Evolutionary conservation across 768 basidiomycete species (phyloP).

Genomic region (Boletus speciosus): DNA sequence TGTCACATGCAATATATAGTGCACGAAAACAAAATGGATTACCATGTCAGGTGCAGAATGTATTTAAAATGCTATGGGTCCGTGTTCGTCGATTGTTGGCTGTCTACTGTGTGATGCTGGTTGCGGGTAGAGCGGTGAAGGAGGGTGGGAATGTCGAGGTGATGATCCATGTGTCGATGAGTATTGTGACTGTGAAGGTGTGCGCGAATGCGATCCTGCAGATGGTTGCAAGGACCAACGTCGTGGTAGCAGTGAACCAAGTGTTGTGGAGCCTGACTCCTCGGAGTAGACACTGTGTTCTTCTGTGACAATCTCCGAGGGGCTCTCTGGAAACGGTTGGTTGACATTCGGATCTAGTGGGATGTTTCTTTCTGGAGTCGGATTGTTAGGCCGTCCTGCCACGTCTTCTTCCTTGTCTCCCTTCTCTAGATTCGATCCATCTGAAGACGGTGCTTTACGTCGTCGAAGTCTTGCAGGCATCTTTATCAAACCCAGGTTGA

Average conservation of each 20-base stretch:
- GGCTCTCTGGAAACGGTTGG: constrained; percentile 43
- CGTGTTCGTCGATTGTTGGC: constrained; percentile 32
- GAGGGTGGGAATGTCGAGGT: constrained; percentile 29
- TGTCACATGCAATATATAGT: constrained; percentile 4
- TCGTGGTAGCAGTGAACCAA: constrained; percentile 32
- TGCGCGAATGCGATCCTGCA: constrained; percentile 26
- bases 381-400: constrained; percentile 43
- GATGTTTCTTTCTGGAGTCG: constrained; percentile 48
- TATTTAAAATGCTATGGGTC: constrained; percentile 15
- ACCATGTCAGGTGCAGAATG: not conserved
- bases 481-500: constrained; percentile 43
- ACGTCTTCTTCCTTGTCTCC: constrained; percentile 20
- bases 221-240: constrained; percentile 34
- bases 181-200: constrained; percentile 32
- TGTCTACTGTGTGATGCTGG: constrained; percentile 29
- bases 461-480: constrained; percentile 19
- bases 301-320: constrained; percentile 21
- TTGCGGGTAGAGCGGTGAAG: constrained; percentile 29
- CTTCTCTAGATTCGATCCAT: constrained; percentile 29
- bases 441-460: constrained; percentile 6
- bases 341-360: constrained; percentile 40
- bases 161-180: constrained; percentile 30
- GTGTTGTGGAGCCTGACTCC: constrained; percentile 34
- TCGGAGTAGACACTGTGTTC: constrained; percentile 30
- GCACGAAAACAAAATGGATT: constrained; percentile 1